Percentiles rank a stretch among this genome's conserved stretches.
Evolutionary conservation across 441 rosid species (phyloP).

Genomic region (Adansonia rubrostipa): DNA sequence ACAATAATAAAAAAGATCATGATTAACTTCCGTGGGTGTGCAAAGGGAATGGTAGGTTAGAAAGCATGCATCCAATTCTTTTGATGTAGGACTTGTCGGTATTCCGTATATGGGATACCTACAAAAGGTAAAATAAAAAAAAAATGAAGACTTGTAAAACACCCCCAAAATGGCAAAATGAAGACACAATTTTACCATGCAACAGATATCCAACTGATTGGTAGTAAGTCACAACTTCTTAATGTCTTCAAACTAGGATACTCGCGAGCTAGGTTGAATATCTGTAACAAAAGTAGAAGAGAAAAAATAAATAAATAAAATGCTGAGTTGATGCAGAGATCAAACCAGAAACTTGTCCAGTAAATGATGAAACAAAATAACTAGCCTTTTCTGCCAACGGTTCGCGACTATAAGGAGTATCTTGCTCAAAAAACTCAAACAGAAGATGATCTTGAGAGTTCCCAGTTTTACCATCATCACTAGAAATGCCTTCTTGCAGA

Average conservation of each 20-base stretch:
- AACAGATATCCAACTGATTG: conserved; percentile 52
- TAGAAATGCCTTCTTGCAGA: conserved; percentile 43
- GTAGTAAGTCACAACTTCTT: conserved; percentile 50
- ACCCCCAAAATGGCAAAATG: not conserved
- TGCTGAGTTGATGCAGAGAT: not conserved
- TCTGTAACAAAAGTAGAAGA: conserved; percentile 30
- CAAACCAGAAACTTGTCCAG: conserved; percentile 8
- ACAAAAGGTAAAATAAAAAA: conserved; percentile 21
- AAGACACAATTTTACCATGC: conserved; percentile 43
- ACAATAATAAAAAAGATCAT: not conserved
- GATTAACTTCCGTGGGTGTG: conserved; percentile 39
- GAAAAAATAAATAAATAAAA: not conserved
- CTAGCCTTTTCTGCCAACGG: conserved; percentile 54
- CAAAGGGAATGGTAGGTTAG: conserved; percentile 49
- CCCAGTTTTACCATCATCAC: conserved; percentile 46
- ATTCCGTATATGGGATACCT: conserved; percentile 64
- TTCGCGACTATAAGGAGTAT: conserved; percentile 48
- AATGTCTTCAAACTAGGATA: conserved; percentile 43
- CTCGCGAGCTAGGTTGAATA: conserved; percentile 41
- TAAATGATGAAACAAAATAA: conserved; percentile 2
- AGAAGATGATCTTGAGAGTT: conserved; percentile 34
- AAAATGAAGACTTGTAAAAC: conserved; percentile 12
- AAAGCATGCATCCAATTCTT: conserved; percentile 61
- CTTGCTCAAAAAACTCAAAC: conserved; percentile 51
- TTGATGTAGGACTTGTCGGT: conserved; percentile 53